These are phyloP conservation scores for Coprinellus micaceus DNA, from an alignment of 768 basidiomycete genomes.

Conservation along the genomic window DNA sequence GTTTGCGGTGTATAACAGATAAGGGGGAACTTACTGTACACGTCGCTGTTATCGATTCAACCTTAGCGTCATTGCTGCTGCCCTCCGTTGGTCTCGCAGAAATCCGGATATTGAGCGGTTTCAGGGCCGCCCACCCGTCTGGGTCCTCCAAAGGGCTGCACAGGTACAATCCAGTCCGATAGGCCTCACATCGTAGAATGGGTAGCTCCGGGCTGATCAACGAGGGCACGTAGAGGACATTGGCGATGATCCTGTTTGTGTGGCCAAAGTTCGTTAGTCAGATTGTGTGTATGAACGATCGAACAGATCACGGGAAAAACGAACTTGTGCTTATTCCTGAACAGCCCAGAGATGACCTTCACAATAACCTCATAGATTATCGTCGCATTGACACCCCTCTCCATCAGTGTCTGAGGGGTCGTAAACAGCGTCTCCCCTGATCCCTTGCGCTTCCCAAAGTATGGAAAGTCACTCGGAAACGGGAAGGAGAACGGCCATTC, in stretches of 20 bases:
- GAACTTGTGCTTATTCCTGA: conserved; percentile 11
- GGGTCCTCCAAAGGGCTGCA: conserved; percentile 19
- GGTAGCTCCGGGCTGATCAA: conserved; percentile 14
- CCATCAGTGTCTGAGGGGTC: conserved; percentile 29
- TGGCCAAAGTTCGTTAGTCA: not conserved
- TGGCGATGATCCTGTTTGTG: conserved; percentile 24
- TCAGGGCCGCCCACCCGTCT: conserved; percentile 19
- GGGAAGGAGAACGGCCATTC: conserved; percentile 30
- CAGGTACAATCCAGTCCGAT: conserved; percentile 13
- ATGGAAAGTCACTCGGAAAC: conserved; percentile 23
- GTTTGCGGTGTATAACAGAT: not conserved
- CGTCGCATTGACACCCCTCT: conserved; percentile 21
- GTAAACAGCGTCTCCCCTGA: conserved; percentile 6
- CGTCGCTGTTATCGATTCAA: not conserved
- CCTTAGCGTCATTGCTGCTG: not conserved
- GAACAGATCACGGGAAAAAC: not conserved
- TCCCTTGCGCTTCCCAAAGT: conserved; percentile 4
- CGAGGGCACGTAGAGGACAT: conserved; percentile 19
- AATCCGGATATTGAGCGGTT: not conserved
- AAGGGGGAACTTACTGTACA: not conserved
- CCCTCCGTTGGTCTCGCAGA: not conserved
- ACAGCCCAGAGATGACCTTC: conserved; percentile 25
- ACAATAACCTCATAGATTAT: conserved; percentile 29
- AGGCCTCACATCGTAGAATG: conserved; percentile 16
- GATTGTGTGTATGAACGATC: not conserved